Percentiles rank a stretch among this genome's conserved stretches.
phyloP scores from a whole-genome alignment of 495 filamentous ascomycete species.

The Symbiotaphrina buchneri region DNA sequence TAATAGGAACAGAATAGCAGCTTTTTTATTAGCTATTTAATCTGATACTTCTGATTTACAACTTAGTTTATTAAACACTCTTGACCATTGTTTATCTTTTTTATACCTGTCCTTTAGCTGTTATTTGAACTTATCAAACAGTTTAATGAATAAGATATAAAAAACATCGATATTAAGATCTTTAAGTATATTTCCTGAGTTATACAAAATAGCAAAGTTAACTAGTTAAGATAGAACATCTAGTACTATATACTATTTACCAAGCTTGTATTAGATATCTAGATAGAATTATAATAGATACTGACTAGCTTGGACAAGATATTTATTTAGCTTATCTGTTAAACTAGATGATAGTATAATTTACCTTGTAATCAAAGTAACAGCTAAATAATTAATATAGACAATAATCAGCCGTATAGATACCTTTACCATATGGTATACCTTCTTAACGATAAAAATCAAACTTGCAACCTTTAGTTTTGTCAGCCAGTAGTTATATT shows the following conservation, averaged over 20 bases:
- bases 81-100: too few relatives aligned
- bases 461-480: slow-evolving; percentile 5
- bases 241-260: slow-evolving; percentile 1
- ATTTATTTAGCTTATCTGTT: slow-evolving; percentile 3
- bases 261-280: background rate
- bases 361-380: background rate
- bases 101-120: too few relatives aligned
- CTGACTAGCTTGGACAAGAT: slow-evolving; percentile 1
- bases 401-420: background rate
- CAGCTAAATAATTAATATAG: background rate
- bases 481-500: slow-evolving; percentile 4
- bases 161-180: too few relatives aligned
- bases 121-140: too few relatives aligned
- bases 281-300: slow-evolving; percentile 3
- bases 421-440: background rate
- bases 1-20: too few relatives aligned
- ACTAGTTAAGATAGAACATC: slow-evolving; percentile 1
- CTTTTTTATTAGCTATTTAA: too few relatives aligned
- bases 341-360: background rate
- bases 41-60: too few relatives aligned
- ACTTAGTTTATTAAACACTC: too few relatives aligned
- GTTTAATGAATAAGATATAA: too few relatives aligned
- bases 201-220: too few relatives aligned
- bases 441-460: slow-evolving; percentile 1
- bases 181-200: too few relatives aligned